phyloP scores from a whole-genome alignment of 768 basidiomycete species.

The Macrolepiota albuminosa region DNA sequence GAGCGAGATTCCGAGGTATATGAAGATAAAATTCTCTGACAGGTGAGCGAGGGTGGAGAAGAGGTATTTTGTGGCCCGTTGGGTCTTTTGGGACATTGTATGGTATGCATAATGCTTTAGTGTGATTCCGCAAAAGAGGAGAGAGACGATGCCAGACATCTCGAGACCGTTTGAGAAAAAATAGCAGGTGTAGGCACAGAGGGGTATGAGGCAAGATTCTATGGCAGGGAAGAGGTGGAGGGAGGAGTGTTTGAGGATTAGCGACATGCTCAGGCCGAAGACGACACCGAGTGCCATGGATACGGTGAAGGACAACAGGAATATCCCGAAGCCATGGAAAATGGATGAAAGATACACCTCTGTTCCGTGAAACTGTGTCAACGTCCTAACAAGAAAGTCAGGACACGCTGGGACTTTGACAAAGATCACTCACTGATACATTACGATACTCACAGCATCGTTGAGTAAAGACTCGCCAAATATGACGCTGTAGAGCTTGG shows the following conservation, averaged over 20 bases:
- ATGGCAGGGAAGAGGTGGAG: slow-evolving; percentile 86
- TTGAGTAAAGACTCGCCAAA: slow-evolving; percentile 97
- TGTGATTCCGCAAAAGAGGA: slow-evolving; percentile 98
- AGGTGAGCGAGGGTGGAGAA: slow-evolving; percentile 92
- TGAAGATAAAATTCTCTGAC: slow-evolving; percentile 99
- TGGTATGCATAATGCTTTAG: slow-evolving; percentile 99
- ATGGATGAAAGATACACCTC: slow-evolving; percentile 85
- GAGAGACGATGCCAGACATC: slow-evolving; percentile 95
- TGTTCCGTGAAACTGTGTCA: slow-evolving; percentile 86
- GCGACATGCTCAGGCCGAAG: slow-evolving; percentile 87
- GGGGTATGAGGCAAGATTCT: slow-evolving; percentile 93
- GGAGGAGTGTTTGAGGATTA: slow-evolving; percentile 92
- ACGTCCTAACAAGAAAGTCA: slow-evolving; percentile 49
- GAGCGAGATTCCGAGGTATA: slow-evolving; percentile 95
- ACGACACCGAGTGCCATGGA: slow-evolving; percentile 92
- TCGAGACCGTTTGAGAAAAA: slow-evolving; percentile 97
- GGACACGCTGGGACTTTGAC: background rate
- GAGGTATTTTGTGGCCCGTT: slow-evolving; percentile 91
- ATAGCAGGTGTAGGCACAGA: slow-evolving; percentile 95
- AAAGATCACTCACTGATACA: slow-evolving; percentile 87
- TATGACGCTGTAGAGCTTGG: slow-evolving; percentile 94
- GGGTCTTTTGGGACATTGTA: slow-evolving; percentile 95
- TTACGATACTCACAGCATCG: slow-evolving; percentile 99
- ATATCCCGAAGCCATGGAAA: slow-evolving; percentile 96
- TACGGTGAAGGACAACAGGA: slow-evolving; percentile 90